Base-by-base conservation (phyloP, 176 grass and related monocot genomes). In the Poa pratensis region DNA sequence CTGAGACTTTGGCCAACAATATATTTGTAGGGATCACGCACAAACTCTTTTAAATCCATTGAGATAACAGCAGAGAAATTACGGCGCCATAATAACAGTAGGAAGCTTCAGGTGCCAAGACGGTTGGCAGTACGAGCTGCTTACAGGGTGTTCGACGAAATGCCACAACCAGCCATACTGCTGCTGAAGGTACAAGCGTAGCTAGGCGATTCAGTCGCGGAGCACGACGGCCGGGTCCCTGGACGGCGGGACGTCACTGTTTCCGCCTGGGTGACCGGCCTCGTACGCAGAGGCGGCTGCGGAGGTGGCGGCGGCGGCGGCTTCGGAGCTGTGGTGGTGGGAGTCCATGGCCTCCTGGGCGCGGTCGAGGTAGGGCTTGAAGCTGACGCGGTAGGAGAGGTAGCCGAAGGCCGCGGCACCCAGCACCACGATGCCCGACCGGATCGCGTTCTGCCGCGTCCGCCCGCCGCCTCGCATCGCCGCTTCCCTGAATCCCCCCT, bases 281-380 rank as follows among this genome's bases (percentile, higher is more conserved):
- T 8, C 50, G 82, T 48, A 18, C 59, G 24, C 2, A 71, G 5
- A 34, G 11, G 27, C 42, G 9, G 73, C 43, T 1, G 48, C 63
- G 12, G 43, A 5, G 8, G 67, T 9, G 9, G 4, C 19, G 34
- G 30, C 1, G 54, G 63, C 52, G 6, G 62, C 2, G 64, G 48
- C 3, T 70, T 45, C 23, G 77, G 84, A 15, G 66, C 40, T 3
- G 26, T 52, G 9, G 39, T 12, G 9, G 77, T 15, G 63, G 84
- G 75, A 64, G 20, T 89, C 84, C 68, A 87, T 86, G 81, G 82
- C 91, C 75, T 94, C 88, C 82, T 90, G 86, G 39, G 90, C 89
- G 23, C 76, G 89, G 63, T 99, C 93, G 70, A 96, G 84, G 84
- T 95, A 96, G 86, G 91, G 86, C 64, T 99, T 96, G 93, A 99